These are phyloP conservation scores for Penicillium glabrum DNA, from an alignment of 2,329 filamentous ascomycete genomes.

Conservation along the genomic window DNA sequence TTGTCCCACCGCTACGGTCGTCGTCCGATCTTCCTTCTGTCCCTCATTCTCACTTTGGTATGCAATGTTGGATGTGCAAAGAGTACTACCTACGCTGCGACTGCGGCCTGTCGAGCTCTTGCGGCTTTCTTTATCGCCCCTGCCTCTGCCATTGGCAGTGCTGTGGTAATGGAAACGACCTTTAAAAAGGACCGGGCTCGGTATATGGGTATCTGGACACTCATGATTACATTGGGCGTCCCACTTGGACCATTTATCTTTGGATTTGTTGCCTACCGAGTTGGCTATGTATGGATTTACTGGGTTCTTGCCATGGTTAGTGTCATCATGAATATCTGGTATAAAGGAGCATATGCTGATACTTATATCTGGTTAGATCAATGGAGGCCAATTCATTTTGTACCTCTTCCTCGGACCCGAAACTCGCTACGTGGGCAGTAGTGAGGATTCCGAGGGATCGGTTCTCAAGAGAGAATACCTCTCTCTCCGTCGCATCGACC, in stretches of 20 bases:
- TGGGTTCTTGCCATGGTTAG: slow-evolving; percentile 58
- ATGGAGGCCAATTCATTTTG: slow-evolving; percentile 56
- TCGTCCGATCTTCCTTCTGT: slow-evolving; percentile 55
- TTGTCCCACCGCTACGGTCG: slow-evolving; percentile 54
- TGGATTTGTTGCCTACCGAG: slow-evolving; percentile 51
- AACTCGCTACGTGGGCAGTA: slow-evolving; percentile 49
- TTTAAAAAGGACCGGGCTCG: slow-evolving; percentile 56
- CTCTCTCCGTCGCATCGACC: slow-evolving; percentile 54
- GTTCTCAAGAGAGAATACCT: slow-evolving; percentile 49
- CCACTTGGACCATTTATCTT: slow-evolving; percentile 42
- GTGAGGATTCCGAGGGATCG: slow-evolving; percentile 23
- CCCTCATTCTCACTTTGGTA: slow-evolving; percentile 48
- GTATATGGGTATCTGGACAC: slow-evolving; percentile 60
- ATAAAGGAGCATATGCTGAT: background rate
- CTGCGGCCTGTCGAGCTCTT: slow-evolving; percentile 53
- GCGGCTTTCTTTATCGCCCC: slow-evolving; percentile 58
- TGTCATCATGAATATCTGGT: background rate
- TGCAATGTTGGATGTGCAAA: slow-evolving; percentile 59
- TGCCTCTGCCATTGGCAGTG: slow-evolving; percentile 55
- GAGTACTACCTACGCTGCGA: slow-evolving; percentile 49
- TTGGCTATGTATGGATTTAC: slow-evolving; percentile 60
- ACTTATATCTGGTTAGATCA: slow-evolving; percentile 43
- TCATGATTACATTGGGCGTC: slow-evolving; percentile 52
- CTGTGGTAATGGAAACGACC: slow-evolving; percentile 58
- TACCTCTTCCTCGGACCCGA: slow-evolving; percentile 59